phyloP scores from a whole-genome alignment of 2,329 filamentous ascomycete species.

The Ophiocordyceps sinensis region DNA sequence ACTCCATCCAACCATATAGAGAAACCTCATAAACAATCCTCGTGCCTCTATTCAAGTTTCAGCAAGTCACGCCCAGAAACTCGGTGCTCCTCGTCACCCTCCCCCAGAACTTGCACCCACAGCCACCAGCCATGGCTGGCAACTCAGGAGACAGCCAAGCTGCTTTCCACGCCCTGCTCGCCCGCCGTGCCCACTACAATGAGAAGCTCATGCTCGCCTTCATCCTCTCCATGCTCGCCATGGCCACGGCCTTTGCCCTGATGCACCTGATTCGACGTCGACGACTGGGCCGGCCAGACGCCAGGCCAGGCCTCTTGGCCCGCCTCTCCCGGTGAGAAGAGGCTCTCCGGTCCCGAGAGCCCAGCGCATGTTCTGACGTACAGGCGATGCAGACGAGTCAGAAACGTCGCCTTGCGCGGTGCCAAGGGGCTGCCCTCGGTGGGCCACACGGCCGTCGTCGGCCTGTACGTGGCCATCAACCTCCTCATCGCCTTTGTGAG shows the following conservation, averaged over 20 bases:
- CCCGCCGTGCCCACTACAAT: background rate
- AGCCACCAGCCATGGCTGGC: slow-evolving; percentile 17
- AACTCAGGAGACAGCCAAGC: background rate
- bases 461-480: slow-evolving; percentile 19
- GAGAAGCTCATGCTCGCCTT: slow-evolving; percentile 3
- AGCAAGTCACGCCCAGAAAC: too few species aligned
- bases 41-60: too few species aligned
- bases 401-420: slow-evolving; percentile 13
- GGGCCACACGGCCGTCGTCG: slow-evolving; percentile 16
- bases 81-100: too few species aligned
- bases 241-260: slow-evolving; percentile 2
- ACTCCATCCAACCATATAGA: too few species aligned
- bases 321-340: slow-evolving; percentile 2
- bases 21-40: too few species aligned
- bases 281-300: background rate
- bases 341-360: background rate
- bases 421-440: slow-evolving; percentile 14
- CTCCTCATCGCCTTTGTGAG: slow-evolving; percentile 17
- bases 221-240: slow-evolving; percentile 1
- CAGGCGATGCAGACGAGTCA: slow-evolving; percentile 2
- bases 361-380: background rate
- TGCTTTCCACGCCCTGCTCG: background rate
- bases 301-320: background rate
- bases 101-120: background rate
- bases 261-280: slow-evolving; percentile 3